Base-by-base conservation (phyloP, 208 protist genomes). In the Trypanosoma melophagium region DNA sequence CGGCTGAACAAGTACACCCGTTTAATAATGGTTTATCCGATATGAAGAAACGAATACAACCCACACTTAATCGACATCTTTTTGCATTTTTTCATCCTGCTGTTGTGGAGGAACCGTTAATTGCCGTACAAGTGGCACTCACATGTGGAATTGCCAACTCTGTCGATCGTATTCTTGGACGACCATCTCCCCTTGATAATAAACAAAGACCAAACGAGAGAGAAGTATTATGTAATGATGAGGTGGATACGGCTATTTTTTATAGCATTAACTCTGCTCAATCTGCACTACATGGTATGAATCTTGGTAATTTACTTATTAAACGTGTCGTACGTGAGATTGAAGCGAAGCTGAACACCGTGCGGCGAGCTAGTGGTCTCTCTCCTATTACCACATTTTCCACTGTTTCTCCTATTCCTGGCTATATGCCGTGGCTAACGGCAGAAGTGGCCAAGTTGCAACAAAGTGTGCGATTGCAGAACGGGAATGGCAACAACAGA, bases 191-290 rank as follows among this genome's bases (percentile, higher is more conserved):
- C 13, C 25, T 71, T 2, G 4, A 47, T 16, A 13, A 58, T 40
- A 45, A n/a, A 7, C n/a, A 42, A 3, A 21, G 13, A 17, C 5
- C 28, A 35, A 38, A 47, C 2, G n/a, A 24, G 5, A 17, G 21
- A 24, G 28, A 4, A 19, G 19, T 47, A 17, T 9, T 31, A 3
- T 35, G 53, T 24, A 69, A 79, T 21, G 80, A 80, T 28, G 53
- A 71, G 21, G 89, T 90, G 61, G 82, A 92, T 68, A 91, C 87
- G 2, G 87, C 90, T 31, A 90, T 90, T 45, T 96, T 96, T 67
- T 96, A 96, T 76, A 92, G 84, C 69, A 96, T 96, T 60, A 93
- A 91, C 71, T 87, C 87, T 8, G 80, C 80, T 0, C 84, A 94
- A 63, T 79, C 75, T 31, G 85, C 86, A 24, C 68, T 96, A 50